Evolutionary conservation across 176 grass and related monocot species (phyloP).

Genomic region (Phyllostachys edulis): DNA sequence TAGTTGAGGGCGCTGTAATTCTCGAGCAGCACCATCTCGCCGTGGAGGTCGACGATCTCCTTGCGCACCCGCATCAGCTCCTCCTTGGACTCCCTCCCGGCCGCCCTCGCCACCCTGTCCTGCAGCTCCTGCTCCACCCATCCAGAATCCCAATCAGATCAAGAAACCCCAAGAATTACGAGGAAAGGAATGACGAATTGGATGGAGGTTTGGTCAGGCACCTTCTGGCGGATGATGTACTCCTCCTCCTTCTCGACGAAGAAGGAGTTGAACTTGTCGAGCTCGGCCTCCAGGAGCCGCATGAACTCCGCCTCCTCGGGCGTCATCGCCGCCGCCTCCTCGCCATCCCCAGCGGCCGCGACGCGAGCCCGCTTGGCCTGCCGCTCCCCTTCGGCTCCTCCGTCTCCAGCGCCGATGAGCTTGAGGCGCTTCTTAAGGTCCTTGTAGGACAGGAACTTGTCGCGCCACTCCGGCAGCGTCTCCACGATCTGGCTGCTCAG

Average conservation of each 20-base stretch:
- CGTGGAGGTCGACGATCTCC: slow-evolving; percentile 93
- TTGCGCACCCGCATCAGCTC: slow-evolving; percentile 89
- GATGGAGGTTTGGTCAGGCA: not conserved
- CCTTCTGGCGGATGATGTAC: slow-evolving; percentile 97
- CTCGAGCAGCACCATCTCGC: slow-evolving; percentile 98
- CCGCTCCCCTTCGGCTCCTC: slow-evolving; percentile 19
- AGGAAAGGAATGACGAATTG: not conserved
- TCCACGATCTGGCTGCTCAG: slow-evolving; percentile 94
- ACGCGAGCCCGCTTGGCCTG: slow-evolving; percentile 52
- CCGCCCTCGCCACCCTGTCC: slow-evolving; percentile 63
- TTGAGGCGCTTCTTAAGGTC: slow-evolving; percentile 95
- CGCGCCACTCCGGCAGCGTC: slow-evolving; percentile 95
- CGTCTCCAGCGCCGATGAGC: slow-evolving; percentile 37
- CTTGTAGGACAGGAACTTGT: slow-evolving; percentile 98
- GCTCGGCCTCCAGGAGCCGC: slow-evolving; percentile 77
- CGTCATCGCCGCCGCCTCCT: slow-evolving; percentile 40
- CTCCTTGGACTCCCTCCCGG: slow-evolving; percentile 58
- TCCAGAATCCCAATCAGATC: slow-evolving; percentile 26
- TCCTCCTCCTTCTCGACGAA: slow-evolving; percentile 98
- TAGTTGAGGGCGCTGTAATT: slow-evolving; percentile 99
- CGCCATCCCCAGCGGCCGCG: slow-evolving; percentile 29
- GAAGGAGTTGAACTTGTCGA: slow-evolving; percentile 91
- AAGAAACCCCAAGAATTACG: not conserved
- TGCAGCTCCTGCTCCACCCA: slow-evolving; percentile 65
- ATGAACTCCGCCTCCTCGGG: slow-evolving; percentile 74